These are phyloP conservation scores for Globisporangium acanthophoron DNA, from an alignment of 352 stramenopile genomes.

Conservation along the genomic window DNA sequence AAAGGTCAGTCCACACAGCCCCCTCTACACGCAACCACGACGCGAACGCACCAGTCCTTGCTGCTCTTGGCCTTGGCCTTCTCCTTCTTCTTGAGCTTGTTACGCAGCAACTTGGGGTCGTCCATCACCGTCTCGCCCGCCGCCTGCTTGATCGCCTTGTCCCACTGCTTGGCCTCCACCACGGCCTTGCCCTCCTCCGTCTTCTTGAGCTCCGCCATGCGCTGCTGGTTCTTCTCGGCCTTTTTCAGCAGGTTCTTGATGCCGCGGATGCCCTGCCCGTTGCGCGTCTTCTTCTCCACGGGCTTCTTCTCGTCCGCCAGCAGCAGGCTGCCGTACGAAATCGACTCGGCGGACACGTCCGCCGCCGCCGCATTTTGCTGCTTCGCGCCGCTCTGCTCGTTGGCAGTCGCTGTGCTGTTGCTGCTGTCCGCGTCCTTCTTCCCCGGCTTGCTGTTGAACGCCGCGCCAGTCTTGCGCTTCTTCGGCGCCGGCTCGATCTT, in stretches of 20 bases:
- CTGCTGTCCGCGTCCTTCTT: slow-evolving; percentile 27
- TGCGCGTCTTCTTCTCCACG: slow-evolving; percentile 60
- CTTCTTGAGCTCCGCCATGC: slow-evolving; percentile 76
- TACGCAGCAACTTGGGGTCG: slow-evolving; percentile 70
- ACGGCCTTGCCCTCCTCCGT: slow-evolving; percentile 66
- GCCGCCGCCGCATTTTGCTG: slow-evolving; percentile 12
- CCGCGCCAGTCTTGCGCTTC: slow-evolving; percentile 47
- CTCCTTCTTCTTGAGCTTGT: slow-evolving; percentile 84
- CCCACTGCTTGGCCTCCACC: slow-evolving; percentile 58
- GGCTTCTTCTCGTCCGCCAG: slow-evolving; percentile 48
- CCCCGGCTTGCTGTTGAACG: slow-evolving; percentile 30
- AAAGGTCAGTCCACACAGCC: slow-evolving; percentile 1
- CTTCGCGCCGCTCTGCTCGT: slow-evolving; percentile 5
- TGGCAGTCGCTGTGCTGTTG: background rate
- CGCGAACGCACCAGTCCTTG: slow-evolving; percentile 52
- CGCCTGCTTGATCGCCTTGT: slow-evolving; percentile 71
- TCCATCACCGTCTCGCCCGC: slow-evolving; percentile 61
- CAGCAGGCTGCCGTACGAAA: slow-evolving; percentile 77
- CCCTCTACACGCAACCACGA: too few species aligned
- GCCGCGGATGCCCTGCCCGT: slow-evolving; percentile 57
- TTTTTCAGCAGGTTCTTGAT: slow-evolving; percentile 84
- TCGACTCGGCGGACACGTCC: slow-evolving; percentile 27
- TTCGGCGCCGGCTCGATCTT: slow-evolving; percentile 35
- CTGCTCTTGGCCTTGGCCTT: slow-evolving; percentile 72
- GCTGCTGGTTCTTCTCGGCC: slow-evolving; percentile 67